Evolutionary conservation across 2,329 filamentous ascomycete species (phyloP).

Genomic region (Emydomyces testavorans): DNA sequence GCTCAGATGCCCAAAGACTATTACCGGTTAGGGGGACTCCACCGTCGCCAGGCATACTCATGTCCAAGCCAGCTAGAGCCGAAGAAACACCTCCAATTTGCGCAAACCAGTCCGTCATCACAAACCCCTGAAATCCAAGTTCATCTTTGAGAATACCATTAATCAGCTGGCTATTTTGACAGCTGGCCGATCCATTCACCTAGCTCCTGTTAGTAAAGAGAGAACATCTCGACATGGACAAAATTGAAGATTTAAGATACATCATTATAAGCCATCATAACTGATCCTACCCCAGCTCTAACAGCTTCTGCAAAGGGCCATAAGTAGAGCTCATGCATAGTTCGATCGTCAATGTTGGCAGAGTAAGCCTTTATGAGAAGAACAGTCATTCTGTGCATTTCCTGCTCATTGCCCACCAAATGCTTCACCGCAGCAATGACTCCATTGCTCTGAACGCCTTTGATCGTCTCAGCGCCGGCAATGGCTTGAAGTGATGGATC

Average conservation of each 20-base stretch:
- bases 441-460: slow-evolving; percentile 46
- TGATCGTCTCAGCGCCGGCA: slow-evolving; percentile 42
- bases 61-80: slow-evolving; percentile 53
- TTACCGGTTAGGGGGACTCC: slow-evolving; percentile 42
- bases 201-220: slow-evolving; percentile 20
- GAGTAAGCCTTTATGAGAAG: slow-evolving; percentile 31
- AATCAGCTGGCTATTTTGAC: slow-evolving; percentile 56
- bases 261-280: slow-evolving; percentile 37
- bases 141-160: slow-evolving; percentile 64
- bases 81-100: slow-evolving; percentile 50
- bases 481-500: slow-evolving; percentile 55
- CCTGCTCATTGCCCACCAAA: slow-evolving; percentile 41
- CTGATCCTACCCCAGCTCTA: slow-evolving; percentile 37
- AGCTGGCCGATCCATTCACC: slow-evolving; percentile 55
- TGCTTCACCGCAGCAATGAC: slow-evolving; percentile 50
- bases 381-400: slow-evolving; percentile 40
- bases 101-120: slow-evolving; percentile 59
- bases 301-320: slow-evolving; percentile 44
- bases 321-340: slow-evolving; percentile 36
- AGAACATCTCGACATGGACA: background rate
- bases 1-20: slow-evolving; percentile 46
- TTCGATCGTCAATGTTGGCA: slow-evolving; percentile 42
- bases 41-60: slow-evolving; percentile 57
- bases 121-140: slow-evolving; percentile 59
- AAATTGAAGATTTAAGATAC: slow-evolving; percentile 19